phyloP scores from a whole-genome alignment of 2,329 filamentous ascomycete species.

The Hypocrella siamensis region DNA sequence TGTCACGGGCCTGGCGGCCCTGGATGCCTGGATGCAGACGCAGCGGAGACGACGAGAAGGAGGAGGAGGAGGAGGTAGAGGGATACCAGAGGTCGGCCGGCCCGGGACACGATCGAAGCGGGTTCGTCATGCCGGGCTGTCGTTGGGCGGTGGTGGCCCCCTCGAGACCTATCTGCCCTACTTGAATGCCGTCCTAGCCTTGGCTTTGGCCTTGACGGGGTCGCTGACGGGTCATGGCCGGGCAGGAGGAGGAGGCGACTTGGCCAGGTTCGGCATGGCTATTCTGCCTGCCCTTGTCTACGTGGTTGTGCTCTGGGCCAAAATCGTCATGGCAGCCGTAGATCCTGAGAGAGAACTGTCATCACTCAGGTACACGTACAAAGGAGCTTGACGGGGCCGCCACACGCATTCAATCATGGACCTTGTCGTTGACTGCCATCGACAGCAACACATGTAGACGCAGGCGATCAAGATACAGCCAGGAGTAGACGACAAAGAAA shows the following conservation, averaged over 20 bases:
- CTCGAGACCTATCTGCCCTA: constrained; percentile 43
- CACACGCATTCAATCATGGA: no score
- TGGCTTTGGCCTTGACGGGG: constrained; percentile 32
- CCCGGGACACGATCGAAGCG: neutral
- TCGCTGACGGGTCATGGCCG: constrained; percentile 18
- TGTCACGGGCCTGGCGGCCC: constrained; percentile 31
- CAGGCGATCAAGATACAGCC: neutral
- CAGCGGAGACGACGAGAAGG: neutral
- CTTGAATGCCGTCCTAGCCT: constrained; percentile 42
- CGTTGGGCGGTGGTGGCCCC: constrained; percentile 19
- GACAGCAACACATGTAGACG: neutral
- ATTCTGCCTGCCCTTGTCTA: constrained; percentile 44
- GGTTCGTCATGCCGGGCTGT: neutral
- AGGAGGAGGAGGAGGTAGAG: no score
- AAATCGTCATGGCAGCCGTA: constrained; percentile 51
- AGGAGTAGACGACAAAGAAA: no score
- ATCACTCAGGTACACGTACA: constrained; percentile 48
- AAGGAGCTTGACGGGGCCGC: constrained; percentile 36
- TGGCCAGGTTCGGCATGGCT: constrained; percentile 27
- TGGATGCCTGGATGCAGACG: constrained; percentile 28
- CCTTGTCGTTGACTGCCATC: neutral
- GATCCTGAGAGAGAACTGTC: constrained; percentile 52
- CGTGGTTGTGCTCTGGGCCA: constrained; percentile 41
- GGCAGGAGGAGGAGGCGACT: constrained; percentile 14
- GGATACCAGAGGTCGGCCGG: neutral